Percentiles rank a stretch among this genome's conserved stretches.
Conservation (phyloP, 176 grass and related monocot genomes). For the Carex cristatella region DNA sequence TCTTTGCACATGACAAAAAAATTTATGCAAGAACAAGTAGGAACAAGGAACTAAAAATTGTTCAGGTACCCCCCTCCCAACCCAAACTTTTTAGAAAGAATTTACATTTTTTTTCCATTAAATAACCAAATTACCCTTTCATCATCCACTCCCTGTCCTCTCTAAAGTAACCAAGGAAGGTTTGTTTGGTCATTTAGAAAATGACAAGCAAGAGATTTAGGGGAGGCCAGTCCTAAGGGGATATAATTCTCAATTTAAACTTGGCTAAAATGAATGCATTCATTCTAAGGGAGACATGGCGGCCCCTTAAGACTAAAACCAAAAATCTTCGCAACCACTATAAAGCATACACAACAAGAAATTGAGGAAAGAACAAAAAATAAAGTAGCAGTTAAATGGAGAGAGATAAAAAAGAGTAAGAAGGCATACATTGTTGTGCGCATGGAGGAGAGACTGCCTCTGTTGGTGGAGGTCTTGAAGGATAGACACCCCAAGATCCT, state of each 20-base stretch:
- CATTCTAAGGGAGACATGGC: too few relatives aligned
- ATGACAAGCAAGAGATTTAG: neutral
- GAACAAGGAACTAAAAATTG: neutral
- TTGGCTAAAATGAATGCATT: neutral
- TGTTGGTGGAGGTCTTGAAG: constrained; percentile 87
- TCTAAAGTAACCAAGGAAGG: neutral
- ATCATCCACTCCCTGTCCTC: too few relatives aligned
- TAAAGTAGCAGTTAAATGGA: neutral
- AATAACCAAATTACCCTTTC: too few relatives aligned
- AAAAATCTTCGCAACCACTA: neutral
- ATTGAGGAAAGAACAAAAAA: neutral
- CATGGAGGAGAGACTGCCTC: constrained; percentile 73
- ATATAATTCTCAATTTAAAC: neutral
- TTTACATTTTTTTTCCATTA: too few relatives aligned
- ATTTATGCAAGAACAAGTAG: neutral
- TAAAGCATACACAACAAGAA: constrained; percentile 9
- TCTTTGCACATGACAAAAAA: neutral
- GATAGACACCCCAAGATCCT: constrained; percentile 94
- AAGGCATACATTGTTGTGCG: constrained; percentile 54
- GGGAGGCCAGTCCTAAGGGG: neutral
- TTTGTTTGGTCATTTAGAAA: neutral
- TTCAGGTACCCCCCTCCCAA: neutral
- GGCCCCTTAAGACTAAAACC: neutral
- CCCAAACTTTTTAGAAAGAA: too few relatives aligned
- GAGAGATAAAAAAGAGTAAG: neutral